These are phyloP conservation scores for Diaporthe amygdali DNA, from an alignment of 2,329 filamentous ascomycete genomes.

Conservation along the genomic window DNA sequence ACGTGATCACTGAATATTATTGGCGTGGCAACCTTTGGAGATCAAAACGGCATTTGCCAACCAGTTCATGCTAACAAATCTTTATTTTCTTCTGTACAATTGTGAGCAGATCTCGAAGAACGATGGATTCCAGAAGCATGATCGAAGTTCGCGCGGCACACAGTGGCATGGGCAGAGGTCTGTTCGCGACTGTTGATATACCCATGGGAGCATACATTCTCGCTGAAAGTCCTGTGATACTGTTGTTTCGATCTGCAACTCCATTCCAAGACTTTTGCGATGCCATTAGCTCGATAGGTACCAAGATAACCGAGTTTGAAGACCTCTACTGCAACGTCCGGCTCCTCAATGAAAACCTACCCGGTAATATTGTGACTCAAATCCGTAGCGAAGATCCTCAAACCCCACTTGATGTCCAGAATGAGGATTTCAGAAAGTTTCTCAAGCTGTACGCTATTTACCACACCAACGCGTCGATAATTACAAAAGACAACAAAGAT, in stretches of 20 bases:
- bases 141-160: background rate
- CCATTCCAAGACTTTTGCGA: background rate
- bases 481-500: background rate
- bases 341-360: background rate
- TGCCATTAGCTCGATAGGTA: background rate
- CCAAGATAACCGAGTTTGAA: background rate
- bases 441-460: background rate
- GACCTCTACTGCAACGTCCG: background rate
- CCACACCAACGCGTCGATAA: background rate
- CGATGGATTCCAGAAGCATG: background rate
- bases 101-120: background rate
- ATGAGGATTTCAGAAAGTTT: background rate
- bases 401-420: background rate
- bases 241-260: background rate
- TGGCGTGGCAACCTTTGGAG: background rate
- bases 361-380: background rate
- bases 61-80: no score
- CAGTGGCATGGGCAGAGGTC: background rate
- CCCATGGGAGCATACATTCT: background rate
- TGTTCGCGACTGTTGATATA: constrained; percentile 10
- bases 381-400: background rate
- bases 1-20: background rate
- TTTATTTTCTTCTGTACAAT: background rate
- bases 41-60: background rate
- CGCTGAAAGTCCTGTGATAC: background rate